phyloP scores from a whole-genome alignment of 768 basidiomycete genomes.

The Tulasnella sp. region DNA sequence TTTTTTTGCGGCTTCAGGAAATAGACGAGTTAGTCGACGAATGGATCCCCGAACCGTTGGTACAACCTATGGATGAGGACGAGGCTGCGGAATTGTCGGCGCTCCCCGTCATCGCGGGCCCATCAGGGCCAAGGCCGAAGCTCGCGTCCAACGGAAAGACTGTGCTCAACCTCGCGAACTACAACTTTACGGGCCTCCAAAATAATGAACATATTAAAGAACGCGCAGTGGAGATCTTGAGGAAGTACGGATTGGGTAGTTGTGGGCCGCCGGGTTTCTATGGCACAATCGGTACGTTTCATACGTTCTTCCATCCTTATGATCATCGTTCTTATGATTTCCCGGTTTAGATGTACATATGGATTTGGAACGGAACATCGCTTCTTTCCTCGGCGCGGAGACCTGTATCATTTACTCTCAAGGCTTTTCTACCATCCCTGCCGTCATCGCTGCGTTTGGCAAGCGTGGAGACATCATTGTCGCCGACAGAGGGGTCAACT shows the following conservation, averaged over 20 bases:
- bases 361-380: constrained; percentile 77
- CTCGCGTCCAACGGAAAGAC: constrained; percentile 60
- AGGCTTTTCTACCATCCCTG: constrained; percentile 81
- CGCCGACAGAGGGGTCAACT: constrained; percentile 94
- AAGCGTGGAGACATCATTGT: constrained; percentile 97
- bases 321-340: neutral
- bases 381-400: constrained; percentile 84
- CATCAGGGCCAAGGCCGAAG: constrained; percentile 75
- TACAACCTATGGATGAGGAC: constrained; percentile 43
- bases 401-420: constrained; percentile 88
- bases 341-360: constrained; percentile 76
- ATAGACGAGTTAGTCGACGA: constrained; percentile 93
- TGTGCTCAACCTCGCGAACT: constrained; percentile 75
- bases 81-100: constrained; percentile 62
- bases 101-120: constrained; percentile 68
- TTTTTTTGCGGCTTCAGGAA: constrained; percentile 46
- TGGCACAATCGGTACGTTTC: constrained; percentile 72
- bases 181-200: constrained; percentile 85
- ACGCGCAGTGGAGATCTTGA: constrained; percentile 69
- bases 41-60: constrained; percentile 82
- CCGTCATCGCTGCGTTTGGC: constrained; percentile 94
- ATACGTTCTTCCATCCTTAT: neutral
- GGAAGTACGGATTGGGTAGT: constrained; percentile 85
- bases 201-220: constrained; percentile 83
- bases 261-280: constrained; percentile 98